Evolutionary conservation across 495 filamentous ascomycete genomes (phyloP).

Genomic region (Penicillium goetzii): DNA sequence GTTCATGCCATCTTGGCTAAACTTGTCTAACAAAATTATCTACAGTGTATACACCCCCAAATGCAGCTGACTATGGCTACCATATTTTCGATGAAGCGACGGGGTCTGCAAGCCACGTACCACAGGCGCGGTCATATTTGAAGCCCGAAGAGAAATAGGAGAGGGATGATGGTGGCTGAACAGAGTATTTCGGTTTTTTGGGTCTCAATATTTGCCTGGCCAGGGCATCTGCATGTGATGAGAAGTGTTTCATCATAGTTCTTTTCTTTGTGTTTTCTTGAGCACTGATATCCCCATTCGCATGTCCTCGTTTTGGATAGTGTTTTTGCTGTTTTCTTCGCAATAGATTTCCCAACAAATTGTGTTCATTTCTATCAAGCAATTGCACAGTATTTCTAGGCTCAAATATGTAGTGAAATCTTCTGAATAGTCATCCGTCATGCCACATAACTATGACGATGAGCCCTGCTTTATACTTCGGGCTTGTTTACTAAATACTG

Average conservation of each 20-base stretch:
- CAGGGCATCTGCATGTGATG: not conserved
- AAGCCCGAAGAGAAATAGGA: constrained; percentile 3
- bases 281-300: constrained; percentile 5
- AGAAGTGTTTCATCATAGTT: not conserved
- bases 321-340: not conserved
- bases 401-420: not conserved
- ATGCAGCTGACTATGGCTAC: constrained; percentile 78
- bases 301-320: not conserved
- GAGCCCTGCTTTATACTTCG: constrained; percentile 6
- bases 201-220: not conserved
- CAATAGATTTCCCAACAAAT: not conserved
- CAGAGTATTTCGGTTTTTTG: not conserved
- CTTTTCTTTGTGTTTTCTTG: not conserved
- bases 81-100: constrained; percentile 72
- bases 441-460: not conserved
- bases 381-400: not conserved
- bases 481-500: constrained; percentile 9
- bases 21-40: not conserved
- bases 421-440: not conserved
- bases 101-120: constrained; percentile 52
- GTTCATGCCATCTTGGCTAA: not conserved
- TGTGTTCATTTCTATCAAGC: not conserved
- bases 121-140: constrained; percentile 31
- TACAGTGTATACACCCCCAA: constrained; percentile 43
- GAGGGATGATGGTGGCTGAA: not conserved